phyloP scores from a whole-genome alignment of 495 filamentous ascomycete species.

The Daldinia childiae region DNA sequence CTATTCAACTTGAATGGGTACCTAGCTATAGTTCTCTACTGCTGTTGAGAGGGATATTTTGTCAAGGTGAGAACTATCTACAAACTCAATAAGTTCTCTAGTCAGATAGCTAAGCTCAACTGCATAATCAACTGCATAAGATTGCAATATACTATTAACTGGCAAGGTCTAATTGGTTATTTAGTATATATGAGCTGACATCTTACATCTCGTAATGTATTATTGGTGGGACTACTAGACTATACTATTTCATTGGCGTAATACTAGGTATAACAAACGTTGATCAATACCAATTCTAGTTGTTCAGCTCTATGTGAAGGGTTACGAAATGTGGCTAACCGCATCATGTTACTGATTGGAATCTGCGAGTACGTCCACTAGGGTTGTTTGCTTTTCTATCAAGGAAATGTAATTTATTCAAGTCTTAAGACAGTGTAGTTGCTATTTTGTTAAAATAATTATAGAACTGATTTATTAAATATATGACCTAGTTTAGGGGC shows the following conservation, averaged over 20 bases:
- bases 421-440: background rate
- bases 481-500: background rate
- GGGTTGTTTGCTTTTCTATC: background rate
- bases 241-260: background rate
- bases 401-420: background rate
- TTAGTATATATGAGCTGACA: background rate
- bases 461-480: background rate
- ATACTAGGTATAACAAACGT: background rate
- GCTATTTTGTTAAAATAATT: background rate
- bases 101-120: background rate
- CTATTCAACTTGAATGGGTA: background rate
- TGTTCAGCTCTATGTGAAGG: conserved; percentile 25
- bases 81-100: background rate
- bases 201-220: background rate
- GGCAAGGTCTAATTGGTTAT: background rate
- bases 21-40: background rate
- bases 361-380: background rate
- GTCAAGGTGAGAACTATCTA: background rate
- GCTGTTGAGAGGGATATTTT: background rate
- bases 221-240: background rate
- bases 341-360: background rate
- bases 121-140: background rate
- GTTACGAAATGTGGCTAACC: background rate
- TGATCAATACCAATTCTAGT: conserved; percentile 19
- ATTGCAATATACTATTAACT: background rate